Percentiles rank a stretch among this genome's conserved stretches.
These are phyloP conservation scores for Thymus mandschuricus DNA, from an alignment of 257 asterid species.

Conservation along the genomic window DNA sequence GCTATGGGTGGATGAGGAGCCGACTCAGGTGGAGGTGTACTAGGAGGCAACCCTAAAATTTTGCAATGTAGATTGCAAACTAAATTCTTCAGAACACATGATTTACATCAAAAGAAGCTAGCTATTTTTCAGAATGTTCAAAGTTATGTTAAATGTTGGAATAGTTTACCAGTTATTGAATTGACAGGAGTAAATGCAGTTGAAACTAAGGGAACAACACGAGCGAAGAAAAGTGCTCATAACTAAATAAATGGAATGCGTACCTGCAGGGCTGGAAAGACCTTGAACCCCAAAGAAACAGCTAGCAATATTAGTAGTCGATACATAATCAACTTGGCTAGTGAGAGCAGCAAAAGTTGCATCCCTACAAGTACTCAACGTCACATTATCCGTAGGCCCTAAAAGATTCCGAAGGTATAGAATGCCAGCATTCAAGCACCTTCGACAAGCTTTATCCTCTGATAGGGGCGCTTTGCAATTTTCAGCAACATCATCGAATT, in stretches of 20 bases:
- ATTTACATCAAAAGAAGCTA: no score
- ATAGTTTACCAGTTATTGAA: no score
- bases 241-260: neutral
- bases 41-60: conserved; percentile 48
- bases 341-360: conserved; percentile 85
- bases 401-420: conserved; percentile 74
- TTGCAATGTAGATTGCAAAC: conserved; percentile 24
- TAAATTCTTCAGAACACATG: neutral
- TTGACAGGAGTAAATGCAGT: no score
- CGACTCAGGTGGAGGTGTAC: conserved; percentile 53
- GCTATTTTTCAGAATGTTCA: no score
- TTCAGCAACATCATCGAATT: conserved; percentile 55
- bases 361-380: conserved; percentile 92
- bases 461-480: conserved; percentile 67
- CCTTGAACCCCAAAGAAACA: conserved; percentile 90
- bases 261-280: conserved; percentile 64
- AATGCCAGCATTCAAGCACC: conserved; percentile 82
- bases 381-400: conserved; percentile 72
- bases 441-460: conserved; percentile 57
- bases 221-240: neutral
- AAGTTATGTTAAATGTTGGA: no score
- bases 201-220: neutral
- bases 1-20: conserved; percentile 65
- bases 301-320: conserved; percentile 64
- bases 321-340: conserved; percentile 67